phyloP scores from a whole-genome alignment of 345 rosid genomes.

The Pugionium dolabratum region DNA sequence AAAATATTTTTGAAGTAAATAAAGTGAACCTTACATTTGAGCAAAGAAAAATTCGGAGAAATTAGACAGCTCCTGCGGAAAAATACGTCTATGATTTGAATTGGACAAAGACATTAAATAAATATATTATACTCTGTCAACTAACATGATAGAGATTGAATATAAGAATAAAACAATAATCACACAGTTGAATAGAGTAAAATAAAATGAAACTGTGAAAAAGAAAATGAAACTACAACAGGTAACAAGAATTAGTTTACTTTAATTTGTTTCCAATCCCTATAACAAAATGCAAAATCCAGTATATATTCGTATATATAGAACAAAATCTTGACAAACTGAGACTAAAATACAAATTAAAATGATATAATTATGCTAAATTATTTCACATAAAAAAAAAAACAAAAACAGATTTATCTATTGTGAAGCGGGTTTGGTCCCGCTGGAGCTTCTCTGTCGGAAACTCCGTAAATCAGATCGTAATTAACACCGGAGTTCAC shows the following conservation, averaged over 20 bases:
- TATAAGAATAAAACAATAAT: background rate
- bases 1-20: background rate
- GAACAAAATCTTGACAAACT: background rate
- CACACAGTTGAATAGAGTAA: background rate
- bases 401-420: constrained; percentile 1
- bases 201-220: background rate
- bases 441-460: constrained; percentile 25
- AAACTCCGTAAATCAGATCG: constrained; percentile 26
- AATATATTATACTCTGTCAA: constrained; percentile 7
- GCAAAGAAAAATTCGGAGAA: background rate
- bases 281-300: too few relatives aligned
- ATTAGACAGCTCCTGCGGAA: background rate
- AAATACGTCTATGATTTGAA: background rate
- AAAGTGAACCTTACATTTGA: background rate
- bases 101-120: background rate
- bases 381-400: background rate
- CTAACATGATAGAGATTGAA: constrained; percentile 21
- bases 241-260: background rate
- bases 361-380: background rate
- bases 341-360: background rate
- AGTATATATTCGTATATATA: background rate
- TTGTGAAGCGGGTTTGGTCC: constrained; percentile 36
- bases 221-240: background rate
- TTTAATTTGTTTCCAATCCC: background rate
- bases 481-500: constrained; percentile 5